Evolutionary conservation across 2,329 filamentous ascomycete genomes (phyloP).

Genomic region (Metarhizium album): DNA sequence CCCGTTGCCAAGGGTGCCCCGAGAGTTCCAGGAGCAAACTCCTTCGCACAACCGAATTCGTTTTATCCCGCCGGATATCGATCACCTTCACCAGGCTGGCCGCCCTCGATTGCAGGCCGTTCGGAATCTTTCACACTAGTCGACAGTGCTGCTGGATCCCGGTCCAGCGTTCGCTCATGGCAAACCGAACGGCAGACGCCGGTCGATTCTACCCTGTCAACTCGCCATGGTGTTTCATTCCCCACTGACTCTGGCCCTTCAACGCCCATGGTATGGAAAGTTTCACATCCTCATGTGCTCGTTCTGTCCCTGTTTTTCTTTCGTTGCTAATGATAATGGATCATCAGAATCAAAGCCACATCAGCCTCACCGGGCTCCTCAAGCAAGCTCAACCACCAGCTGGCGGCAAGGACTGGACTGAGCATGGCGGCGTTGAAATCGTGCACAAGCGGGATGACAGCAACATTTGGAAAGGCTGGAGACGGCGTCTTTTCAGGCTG

Average conservation of each 20-base stretch:
- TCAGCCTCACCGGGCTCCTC: constrained; percentile 29
- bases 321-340: constrained; percentile 5
- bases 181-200: constrained; percentile 10
- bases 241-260: constrained; percentile 7
- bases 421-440: constrained; percentile 23
- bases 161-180: constrained; percentile 14
- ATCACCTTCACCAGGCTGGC: constrained; percentile 9
- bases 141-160: constrained; percentile 17
- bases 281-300: neutral
- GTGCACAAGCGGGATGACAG: constrained; percentile 31
- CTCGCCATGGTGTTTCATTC: constrained; percentile 8
- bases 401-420: constrained; percentile 22
- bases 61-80: constrained; percentile 5
- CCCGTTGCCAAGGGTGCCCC: constrained; percentile 2
- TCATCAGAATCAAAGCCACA: constrained; percentile 30
- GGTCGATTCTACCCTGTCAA: constrained; percentile 6
- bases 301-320: neutral
- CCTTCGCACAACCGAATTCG: constrained; percentile 5
- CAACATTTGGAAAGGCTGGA: constrained; percentile 36
- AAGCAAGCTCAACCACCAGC: constrained; percentile 19
- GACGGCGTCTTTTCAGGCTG: constrained; percentile 26
- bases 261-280: constrained; percentile 10
- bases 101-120: constrained; percentile 11
- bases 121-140: constrained; percentile 20
- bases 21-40: neutral